A percentile compares a stretch with the other conserved stretches of the same genome.
These are phyloP conservation scores for Penicillium manginii DNA, from an alignment of 495 filamentous ascomycete species.

Conservation along the genomic window DNA sequence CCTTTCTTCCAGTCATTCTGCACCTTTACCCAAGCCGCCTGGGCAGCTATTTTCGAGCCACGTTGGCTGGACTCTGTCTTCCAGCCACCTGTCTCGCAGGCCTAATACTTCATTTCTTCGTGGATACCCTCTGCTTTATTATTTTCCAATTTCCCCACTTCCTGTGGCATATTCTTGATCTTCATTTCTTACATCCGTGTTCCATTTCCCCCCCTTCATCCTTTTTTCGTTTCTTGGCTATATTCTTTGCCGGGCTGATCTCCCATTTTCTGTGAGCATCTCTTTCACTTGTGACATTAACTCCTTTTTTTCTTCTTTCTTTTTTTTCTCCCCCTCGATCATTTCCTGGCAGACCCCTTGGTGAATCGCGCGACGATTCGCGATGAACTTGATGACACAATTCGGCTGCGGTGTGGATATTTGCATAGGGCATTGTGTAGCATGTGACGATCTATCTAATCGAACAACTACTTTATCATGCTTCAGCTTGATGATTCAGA, in stretches of 20 bases:
- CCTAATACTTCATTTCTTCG: conserved; percentile 33
- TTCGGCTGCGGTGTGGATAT: conserved; percentile 12
- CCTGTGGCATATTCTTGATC: conserved; percentile 5
- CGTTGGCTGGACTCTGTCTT: conserved; percentile 9
- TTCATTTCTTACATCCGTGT: conserved; percentile 15
- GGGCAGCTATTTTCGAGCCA: conserved; percentile 33
- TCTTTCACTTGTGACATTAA: conserved; percentile 20
- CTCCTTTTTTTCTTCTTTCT: conserved; percentile 3
- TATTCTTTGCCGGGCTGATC: conserved; percentile 10
- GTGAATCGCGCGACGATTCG: conserved; percentile 16
- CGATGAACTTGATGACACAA: conserved; percentile 26
- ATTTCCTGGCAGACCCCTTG: conserved; percentile 9
- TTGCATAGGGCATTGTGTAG: conserved; percentile 7
- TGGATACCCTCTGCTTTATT: conserved; percentile 34
- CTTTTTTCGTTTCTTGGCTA: conserved; percentile 20
- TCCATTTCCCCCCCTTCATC: conserved; percentile 7
- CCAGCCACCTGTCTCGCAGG: conserved; percentile 24
- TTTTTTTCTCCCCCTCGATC: background rate
- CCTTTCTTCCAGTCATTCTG: conserved; percentile 10
- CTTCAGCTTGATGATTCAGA: no score
- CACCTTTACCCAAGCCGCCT: conserved; percentile 27
- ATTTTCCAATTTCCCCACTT: conserved; percentile 1
- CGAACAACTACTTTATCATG: conserved; percentile 6
- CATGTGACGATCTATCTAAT: conserved; percentile 11
- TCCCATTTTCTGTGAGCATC: conserved; percentile 23